These are phyloP conservation scores for Mariannaea elegans DNA, from an alignment of 2,329 filamentous ascomycete species.

Conservation along the genomic window DNA sequence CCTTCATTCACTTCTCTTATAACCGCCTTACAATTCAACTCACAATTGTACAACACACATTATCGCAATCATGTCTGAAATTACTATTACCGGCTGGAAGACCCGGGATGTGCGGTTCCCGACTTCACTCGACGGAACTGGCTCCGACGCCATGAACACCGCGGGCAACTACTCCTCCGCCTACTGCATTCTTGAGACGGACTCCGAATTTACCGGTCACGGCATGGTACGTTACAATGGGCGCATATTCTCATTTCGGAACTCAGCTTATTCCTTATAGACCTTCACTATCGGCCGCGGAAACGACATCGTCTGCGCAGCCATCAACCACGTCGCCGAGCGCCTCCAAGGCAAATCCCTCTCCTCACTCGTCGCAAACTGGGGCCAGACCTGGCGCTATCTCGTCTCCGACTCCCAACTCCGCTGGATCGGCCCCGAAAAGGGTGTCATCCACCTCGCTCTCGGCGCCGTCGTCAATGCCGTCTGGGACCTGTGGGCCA, in stretches of 20 bases:
- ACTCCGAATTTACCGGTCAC: constrained; percentile 75
- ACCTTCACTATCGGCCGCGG: constrained; percentile 88
- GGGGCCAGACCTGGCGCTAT: constrained; percentile 89
- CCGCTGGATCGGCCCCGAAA: constrained; percentile 93
- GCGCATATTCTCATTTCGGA: too few species aligned
- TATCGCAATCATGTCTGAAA: constrained; percentile 49
- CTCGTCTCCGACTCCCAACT: constrained; percentile 91
- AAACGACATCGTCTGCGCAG: constrained; percentile 90
- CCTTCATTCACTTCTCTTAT: constrained; percentile 12
- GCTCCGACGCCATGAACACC: constrained; percentile 96
- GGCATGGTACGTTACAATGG: constrained; percentile 75
- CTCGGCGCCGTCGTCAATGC: constrained; percentile 90
- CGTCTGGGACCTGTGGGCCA: constrained; percentile 96
- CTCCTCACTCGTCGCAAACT: constrained; percentile 79
- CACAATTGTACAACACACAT: neutral
- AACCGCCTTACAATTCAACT: neutral
- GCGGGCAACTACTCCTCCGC: constrained; percentile 92
- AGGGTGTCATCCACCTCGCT: constrained; percentile 92
- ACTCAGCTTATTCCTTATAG: constrained; percentile 39
- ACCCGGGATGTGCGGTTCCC: constrained; percentile 82
- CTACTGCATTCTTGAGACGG: constrained; percentile 91
- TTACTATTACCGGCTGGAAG: constrained; percentile 77
- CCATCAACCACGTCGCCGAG: constrained; percentile 80
- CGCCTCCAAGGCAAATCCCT: constrained; percentile 80
- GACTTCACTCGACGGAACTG: constrained; percentile 96